phyloP scores from a whole-genome alignment of 2,329 filamentous ascomycete genomes.

The Anisogramma anomala region DNA sequence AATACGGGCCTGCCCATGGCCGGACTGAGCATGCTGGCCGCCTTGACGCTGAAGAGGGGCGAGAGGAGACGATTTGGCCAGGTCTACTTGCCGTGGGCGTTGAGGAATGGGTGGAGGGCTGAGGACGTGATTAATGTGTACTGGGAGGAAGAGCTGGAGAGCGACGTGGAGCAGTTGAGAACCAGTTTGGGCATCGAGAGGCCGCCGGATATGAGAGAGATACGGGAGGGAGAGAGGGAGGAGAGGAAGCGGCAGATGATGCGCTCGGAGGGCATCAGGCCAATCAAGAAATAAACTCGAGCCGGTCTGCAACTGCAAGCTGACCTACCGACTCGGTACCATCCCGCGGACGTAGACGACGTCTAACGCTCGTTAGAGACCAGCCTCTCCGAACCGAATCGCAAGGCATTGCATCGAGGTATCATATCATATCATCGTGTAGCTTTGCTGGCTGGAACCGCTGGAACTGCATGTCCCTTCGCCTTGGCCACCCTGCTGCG shows the following conservation, averaged over 20 bases:
- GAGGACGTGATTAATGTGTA: conserved; percentile 90
- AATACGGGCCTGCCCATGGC: conserved; percentile 96
- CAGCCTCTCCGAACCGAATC: background rate
- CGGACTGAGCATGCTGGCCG: conserved; percentile 70
- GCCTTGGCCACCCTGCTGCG: background rate
- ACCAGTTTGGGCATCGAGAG: conserved; percentile 69
- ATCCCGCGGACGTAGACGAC: too few relatives aligned
- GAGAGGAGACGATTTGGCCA: conserved; percentile 65
- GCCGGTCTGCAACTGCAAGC: background rate
- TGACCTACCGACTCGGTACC: too few relatives aligned
- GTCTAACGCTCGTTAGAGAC: background rate
- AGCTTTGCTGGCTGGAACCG: background rate
- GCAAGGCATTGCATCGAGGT: conserved; percentile 12
- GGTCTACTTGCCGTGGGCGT: conserved; percentile 81
- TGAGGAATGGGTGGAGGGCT: conserved; percentile 64
- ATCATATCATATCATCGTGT: conserved; percentile 12
- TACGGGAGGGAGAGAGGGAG: conserved; percentile 58
- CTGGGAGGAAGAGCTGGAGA: conserved; percentile 90
- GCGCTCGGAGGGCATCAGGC: background rate
- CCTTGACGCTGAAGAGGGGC: conserved; percentile 72
- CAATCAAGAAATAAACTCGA: background rate
- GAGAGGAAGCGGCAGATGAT: conserved; percentile 56
- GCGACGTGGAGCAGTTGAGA: conserved; percentile 67
- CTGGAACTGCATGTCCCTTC: background rate
- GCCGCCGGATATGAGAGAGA: conserved; percentile 73